These are phyloP conservation scores for Blastocystis sp. DNA, from an alignment of 352 stramenopile species.

Conservation along the genomic window DNA sequence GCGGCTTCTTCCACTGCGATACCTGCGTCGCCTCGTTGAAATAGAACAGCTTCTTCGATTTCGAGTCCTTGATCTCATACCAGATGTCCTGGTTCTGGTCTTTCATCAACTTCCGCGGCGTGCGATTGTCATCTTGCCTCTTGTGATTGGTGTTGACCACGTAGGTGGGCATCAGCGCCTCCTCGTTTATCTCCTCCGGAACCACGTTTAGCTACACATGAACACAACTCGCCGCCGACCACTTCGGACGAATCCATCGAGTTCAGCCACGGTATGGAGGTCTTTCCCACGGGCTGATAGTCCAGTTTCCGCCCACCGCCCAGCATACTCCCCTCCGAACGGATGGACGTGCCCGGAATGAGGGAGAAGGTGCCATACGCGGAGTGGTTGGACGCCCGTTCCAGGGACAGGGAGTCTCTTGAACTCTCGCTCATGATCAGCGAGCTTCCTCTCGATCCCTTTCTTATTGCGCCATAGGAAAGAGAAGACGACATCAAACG, in stretches of 20 bases:
- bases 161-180: slow-evolving; percentile 7
- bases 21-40: slow-evolving; percentile 49
- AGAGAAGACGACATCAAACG: neutral
- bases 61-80: slow-evolving; percentile 48
- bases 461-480: neutral
- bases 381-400: neutral
- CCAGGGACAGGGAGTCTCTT: neutral
- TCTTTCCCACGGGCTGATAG: neutral
- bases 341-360: neutral
- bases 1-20: slow-evolving; percentile 43
- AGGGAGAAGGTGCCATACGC: neutral
- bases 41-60: slow-evolving; percentile 65
- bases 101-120: neutral
- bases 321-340: neutral
- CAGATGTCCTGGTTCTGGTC: neutral
- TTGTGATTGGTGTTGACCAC: neutral
- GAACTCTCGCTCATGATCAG: neutral
- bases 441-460: neutral
- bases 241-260: slow-evolving; percentile 20
- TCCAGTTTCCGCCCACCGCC: neutral
- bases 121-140: neutral
- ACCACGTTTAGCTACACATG: slow-evolving; percentile 34
- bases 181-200: slow-evolving; percentile 21
- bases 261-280: neutral
- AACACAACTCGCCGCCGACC: neutral